Base-by-base conservation (phyloP, 331 rosid species). In the Phaseolus coccineus region DNA sequence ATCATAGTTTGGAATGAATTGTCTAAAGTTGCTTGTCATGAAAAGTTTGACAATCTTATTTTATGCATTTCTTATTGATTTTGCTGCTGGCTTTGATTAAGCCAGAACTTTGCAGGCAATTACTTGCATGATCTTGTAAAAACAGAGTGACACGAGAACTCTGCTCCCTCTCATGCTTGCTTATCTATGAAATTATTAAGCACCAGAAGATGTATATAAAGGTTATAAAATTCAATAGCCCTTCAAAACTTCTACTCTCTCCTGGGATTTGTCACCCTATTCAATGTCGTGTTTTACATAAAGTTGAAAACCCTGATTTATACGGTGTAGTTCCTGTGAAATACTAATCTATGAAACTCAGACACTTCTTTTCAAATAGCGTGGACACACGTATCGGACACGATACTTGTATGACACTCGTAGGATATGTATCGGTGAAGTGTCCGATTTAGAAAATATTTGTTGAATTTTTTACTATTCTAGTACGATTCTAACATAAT, bases 191-290 rank as follows among this genome's bases (percentile, higher is more conserved):
- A 74, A 52, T 72, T 85, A 72, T 82, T 86, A 71, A 85, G 55
- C 84, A 80, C 44, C 83, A 69, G 83, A 80, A 30, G 64, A 71
- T 86, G 89, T 84, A 90, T 85, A 84, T 87, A 86, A 83, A 81
- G 78, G 77, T 86, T 85, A 83, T 76, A 22, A 83, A 68, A 42
- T 56, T 70, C 58, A 81, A 81, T 61, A 39, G 75, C 76, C 78
- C 63, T 63, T 76, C 56, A 48, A 77, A 77, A 77, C 63, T 25
- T 62, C 0, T 33, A 64, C 56, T 35, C 47, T 81, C 59, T 25
- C 12, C 59, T 48, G 15, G 79, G 53, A 62, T 80, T 42, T 12
- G 14, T 59, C 74, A 4, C 14, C 28, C 59, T 55, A 25, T 78
- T 63, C 22, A 14, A 27, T 35, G 46, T 50, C 15, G 15, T 37